Evolutionary conservation across 768 basidiomycete genomes (phyloP).

Genomic region (Boletus rubropictus): DNA sequence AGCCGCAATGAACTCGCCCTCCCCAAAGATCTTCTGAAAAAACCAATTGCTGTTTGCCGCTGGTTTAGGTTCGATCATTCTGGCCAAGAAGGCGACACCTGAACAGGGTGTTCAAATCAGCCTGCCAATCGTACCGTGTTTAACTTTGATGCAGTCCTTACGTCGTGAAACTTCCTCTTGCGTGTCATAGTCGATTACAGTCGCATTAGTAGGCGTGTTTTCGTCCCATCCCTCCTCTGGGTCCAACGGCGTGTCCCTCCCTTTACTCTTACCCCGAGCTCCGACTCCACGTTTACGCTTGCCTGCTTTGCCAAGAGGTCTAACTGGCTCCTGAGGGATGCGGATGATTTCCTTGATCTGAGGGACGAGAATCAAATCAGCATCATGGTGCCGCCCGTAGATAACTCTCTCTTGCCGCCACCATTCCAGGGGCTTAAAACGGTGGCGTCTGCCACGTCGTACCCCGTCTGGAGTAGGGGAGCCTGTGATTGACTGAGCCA

Average conservation of each 20-base stretch:
- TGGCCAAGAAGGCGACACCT: constrained; percentile 79
- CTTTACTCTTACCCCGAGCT: constrained; percentile 35
- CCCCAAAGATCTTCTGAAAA: constrained; percentile 90
- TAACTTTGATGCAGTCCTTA: constrained; percentile 38
- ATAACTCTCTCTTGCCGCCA: constrained; percentile 92
- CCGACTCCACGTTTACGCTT: constrained; percentile 31
- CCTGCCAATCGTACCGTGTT: background rate
- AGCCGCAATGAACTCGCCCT: constrained; percentile 86
- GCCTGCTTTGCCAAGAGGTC: constrained; percentile 41
- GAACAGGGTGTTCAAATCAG: constrained; percentile 5
- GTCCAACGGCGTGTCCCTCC: constrained; percentile 29
- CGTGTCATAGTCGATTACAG: constrained; percentile 62
- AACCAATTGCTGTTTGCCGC: constrained; percentile 66
- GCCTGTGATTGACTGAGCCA: constrained; percentile 15
- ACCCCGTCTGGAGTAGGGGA: constrained; percentile 40
- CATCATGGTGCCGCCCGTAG: constrained; percentile 61
- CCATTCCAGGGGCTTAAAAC: constrained; percentile 73
- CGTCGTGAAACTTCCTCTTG: constrained; percentile 62
- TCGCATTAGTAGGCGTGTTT: constrained; percentile 57
- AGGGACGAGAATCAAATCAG: constrained; percentile 49
- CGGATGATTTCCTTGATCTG: constrained; percentile 62
- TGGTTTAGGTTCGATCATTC: constrained; percentile 55
- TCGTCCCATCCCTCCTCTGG: constrained; percentile 86
- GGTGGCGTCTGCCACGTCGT: constrained; percentile 65
- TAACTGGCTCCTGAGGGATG: constrained; percentile 45